Base-by-base conservation (phyloP, 805 yeast species). In the Phaffomyces opuntiae region DNA sequence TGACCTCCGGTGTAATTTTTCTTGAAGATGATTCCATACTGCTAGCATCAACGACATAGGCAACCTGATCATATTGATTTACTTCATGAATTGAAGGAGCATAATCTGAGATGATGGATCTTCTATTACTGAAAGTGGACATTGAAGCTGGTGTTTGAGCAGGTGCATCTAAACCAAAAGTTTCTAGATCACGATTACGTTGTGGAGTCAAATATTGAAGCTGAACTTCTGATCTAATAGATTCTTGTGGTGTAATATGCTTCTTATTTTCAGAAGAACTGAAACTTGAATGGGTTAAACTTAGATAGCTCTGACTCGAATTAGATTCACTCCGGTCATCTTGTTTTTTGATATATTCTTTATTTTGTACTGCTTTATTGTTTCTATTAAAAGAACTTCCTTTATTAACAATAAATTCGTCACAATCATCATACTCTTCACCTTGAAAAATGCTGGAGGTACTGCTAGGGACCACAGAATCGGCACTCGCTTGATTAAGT, bases 61-160 rank as follows among this genome's bases (percentile, higher is more conserved):
- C 49, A 4, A 53, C 53, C 17, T 48, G 41, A n/a, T 53, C 47
- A n/a, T 37, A 40, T 17, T 44, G 32, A 12, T 45, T 26, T 1
- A 49, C 63, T 37, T 58, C 61, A 21, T 58, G 62, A 33, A 59
- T 54, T 17, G 54, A 47, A 16, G 57, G 54, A 0, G 60, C 50
- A 43, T 59, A 59, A 36, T 59, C 63, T 4, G 63, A 59, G 33
- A 55, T 45, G 16, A 53, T 39, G 1, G 63, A 59, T 35, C 44
- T 41, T 52, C 62, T 55, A 34, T 50, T 49, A 6, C 29, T 33
- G 5, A 25, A 25, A 8, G 36, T 16, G 17, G 46, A 19, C 6
- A 6, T 16, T 3, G 21, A 25, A 17, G 17, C 17, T 38, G 29
- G 45, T n/a, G 26, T 13, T 32, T 16, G 17, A 16, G 21, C 9